Conservation (phyloP, 176 grass and related monocot genomes). For the Rhynchospora tenuis region DNA sequence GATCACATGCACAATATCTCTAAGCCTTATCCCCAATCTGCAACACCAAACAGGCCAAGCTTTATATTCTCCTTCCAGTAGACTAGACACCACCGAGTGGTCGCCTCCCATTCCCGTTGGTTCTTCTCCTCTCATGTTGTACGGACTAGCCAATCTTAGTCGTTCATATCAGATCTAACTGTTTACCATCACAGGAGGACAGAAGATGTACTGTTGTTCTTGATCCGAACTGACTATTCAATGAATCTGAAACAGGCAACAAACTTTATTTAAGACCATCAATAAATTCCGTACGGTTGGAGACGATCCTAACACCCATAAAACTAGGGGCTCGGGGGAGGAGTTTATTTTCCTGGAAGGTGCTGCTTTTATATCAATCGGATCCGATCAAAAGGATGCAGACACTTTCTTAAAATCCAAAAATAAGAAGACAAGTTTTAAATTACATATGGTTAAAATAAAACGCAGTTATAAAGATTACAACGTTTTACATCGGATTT, state of each 20-base stretch:
- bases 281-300: neutral
- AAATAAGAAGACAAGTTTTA: too few species aligned
- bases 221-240: neutral
- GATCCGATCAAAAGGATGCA: too few species aligned
- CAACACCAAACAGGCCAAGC: neutral
- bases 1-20: conserved; percentile 6
- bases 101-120: neutral
- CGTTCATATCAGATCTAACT: neutral
- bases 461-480: too few species aligned
- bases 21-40: neutral
- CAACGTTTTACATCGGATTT: too few species aligned
- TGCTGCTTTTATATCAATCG: too few species aligned
- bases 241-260: neutral
- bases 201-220: neutral
- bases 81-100: neutral
- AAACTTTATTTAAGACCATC: neutral
- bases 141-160: neutral
- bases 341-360: too few species aligned
- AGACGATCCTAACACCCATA: too few species aligned
- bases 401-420: too few species aligned
- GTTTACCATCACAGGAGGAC: neutral
- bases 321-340: too few species aligned
- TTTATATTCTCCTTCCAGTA: neutral
- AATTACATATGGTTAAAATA: too few species aligned
- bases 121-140: neutral